Conservation (phyloP, 441 rosid species). For the Erysimum cheiri region DNA sequence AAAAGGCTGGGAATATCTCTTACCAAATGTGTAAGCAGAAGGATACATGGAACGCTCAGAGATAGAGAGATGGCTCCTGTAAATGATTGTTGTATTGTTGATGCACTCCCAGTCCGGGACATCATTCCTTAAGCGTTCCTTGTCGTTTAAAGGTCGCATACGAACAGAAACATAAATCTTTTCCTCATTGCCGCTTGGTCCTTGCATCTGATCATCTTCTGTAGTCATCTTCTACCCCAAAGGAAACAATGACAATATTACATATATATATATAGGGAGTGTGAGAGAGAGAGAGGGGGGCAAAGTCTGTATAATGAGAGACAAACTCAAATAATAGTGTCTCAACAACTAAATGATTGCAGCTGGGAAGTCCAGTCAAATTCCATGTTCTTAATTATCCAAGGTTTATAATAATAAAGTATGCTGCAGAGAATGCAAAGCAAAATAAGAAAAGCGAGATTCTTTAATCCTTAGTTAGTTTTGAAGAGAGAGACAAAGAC, state of each 20-base stretch:
- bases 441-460: constrained; percentile 39
- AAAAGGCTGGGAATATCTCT: constrained; percentile 30
- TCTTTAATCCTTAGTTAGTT: constrained; percentile 29
- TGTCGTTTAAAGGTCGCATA: constrained; percentile 69
- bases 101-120: constrained; percentile 80
- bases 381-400: constrained; percentile 16
- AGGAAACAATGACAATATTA: constrained; percentile 19
- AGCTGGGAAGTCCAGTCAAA: not conserved
- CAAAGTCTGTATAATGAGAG: not conserved
- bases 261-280: constrained; percentile 1
- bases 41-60: constrained; percentile 77
- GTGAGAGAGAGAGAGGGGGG: not conserved
- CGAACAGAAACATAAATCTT: constrained; percentile 71
- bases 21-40: constrained; percentile 73
- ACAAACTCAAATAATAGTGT: constrained; percentile 17
- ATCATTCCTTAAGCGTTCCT: constrained; percentile 59
- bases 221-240: constrained; percentile 52
- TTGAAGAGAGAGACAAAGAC: constrained; percentile 44
- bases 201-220: constrained; percentile 60
- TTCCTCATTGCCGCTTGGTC: constrained; percentile 49
- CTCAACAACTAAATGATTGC: constrained; percentile 22
- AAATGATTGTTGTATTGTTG: constrained; percentile 58
- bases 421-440: constrained; percentile 40
- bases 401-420: constrained; percentile 16
- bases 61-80: constrained; percentile 63